Evolutionary conservation across 805 yeast species (phyloP), one percentile per base, ranked within the genome.

Genomic region (Wickerhamomyces bisporus): DNA sequence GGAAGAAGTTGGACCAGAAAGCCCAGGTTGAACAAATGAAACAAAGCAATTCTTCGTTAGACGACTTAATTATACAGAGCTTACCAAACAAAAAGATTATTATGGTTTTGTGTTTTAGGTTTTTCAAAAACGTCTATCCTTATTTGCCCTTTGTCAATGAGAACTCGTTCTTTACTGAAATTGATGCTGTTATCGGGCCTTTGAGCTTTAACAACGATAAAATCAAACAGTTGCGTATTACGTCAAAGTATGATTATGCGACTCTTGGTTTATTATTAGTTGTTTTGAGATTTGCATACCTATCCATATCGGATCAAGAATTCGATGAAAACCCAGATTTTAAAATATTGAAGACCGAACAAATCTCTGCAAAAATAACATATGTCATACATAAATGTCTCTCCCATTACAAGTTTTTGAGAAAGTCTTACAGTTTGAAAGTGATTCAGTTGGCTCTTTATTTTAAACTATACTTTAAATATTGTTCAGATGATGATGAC

Each of bases 401-500:
- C 30, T 65, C 68, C 29, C 75, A 73, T 40, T 79, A 77, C 53
- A 70, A 71, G 28, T 44, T 73, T 28, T 47, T 71, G 32, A 55
- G 75, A 37, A 61, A 68, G 39, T 62, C 75, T 19, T 71, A 75
- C 30, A 26, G 45, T 23, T 45, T 79, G 32, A 61, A 69, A 3
- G 65, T 79, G 8, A 56, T 79, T 41, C 85, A 79, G 53, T 68
- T 78, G 41, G 68, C 75, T 13, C 43, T 77, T 26, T 61, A 69
- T 41, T 57, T 71, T 50, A 67, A 73, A 44, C 57, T 71, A 18
- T 79, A 77, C 55, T 73, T 60, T 44, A 64, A 57, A 25, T 62
- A 55, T 36, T 70, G 77, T 1, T 79, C 78, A 0, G 80, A 75
- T 47, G 76, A 73, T 50, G 81, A 81, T 28, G 80, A 75, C 49